Percentiles rank a stretch among this genome's conserved stretches.
phyloP scores from a whole-genome alignment of 2,329 filamentous ascomycete genomes.

The Monosporascus sp. region DNA sequence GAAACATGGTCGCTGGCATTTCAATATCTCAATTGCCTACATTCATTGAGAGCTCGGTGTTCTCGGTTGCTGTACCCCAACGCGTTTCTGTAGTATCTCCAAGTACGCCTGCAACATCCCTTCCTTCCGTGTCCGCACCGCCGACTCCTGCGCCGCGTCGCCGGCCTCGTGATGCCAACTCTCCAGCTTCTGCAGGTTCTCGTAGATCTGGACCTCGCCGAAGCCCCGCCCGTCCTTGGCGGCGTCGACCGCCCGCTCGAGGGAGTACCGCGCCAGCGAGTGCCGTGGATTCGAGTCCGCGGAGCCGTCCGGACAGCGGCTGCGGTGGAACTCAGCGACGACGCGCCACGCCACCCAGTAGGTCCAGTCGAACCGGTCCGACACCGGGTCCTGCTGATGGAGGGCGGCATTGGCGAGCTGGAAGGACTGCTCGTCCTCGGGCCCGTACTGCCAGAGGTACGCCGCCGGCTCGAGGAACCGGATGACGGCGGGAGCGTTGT shows the following conservation, averaged over 20 bases:
- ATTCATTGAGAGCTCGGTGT: background rate
- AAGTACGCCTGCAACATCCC: slow-evolving; percentile 10
- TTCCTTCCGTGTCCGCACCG: slow-evolving; percentile 8
- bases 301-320: slow-evolving; percentile 7
- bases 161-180: slow-evolving; percentile 14
- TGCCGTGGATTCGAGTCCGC: slow-evolving; percentile 10
- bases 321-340: slow-evolving; percentile 12
- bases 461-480: slow-evolving; percentile 11
- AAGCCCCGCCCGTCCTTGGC: slow-evolving; percentile 10
- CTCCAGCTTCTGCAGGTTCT: slow-evolving; percentile 14
- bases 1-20: too few species aligned
- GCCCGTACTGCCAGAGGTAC: slow-evolving; percentile 14
- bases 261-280: slow-evolving; percentile 11
- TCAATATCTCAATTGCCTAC: too few species aligned
- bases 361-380: slow-evolving; percentile 10
- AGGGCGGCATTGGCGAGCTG: slow-evolving; percentile 9
- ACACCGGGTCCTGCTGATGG: slow-evolving; percentile 4
- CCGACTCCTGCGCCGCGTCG: slow-evolving; percentile 6
- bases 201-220: slow-evolving; percentile 13
- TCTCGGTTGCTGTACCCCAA: background rate
- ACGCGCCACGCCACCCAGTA: slow-evolving; percentile 15
- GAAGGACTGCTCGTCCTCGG: slow-evolving; percentile 11
- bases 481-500: slow-evolving; percentile 3
- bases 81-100: slow-evolving; percentile 4
- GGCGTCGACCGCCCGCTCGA: slow-evolving; percentile 11